Evolutionary conservation across 208 protist species (phyloP), one percentile per base, ranked within the genome.

Genomic region (Zelonia costaricensis): DNA sequence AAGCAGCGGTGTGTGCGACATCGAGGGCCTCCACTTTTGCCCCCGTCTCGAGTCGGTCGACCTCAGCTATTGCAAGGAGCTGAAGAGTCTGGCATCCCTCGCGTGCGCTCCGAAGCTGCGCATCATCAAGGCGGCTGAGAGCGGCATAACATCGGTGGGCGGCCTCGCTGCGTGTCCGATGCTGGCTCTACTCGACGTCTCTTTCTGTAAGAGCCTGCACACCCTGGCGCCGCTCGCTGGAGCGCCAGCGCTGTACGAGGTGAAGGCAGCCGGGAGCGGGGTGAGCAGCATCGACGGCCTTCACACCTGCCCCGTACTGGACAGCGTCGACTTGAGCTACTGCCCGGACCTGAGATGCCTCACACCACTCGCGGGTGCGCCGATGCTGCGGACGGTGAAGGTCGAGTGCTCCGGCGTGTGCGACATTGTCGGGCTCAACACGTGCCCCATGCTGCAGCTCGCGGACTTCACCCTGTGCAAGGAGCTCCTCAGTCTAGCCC

Each of bases 261-360:
- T 62, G 30, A 53, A 36, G n/a, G 43, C 57, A 30, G 9, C 28
- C 31, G 23, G n/a, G 15, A 55, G 31, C 9, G 16, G 60, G 1
- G 40, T 65, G 9, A 10, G 23, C 22, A 33, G 45, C 15, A 23
- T 65, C 30, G 46, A 28, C 8, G 36, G 48, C 3, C 48, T 65
- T 39, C 28, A 35, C n/a, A 23, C 1, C 12, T 65, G 60, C 13
- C 39, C 27, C 4, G 35, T 31, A 15, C 53, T 60, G 20, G 36
- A 48, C 25, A 40, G 31, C 16, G 53, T 69, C 3, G 53, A 61
- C 35, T 25, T 62, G 22, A 46, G n/a, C n/a, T n/a, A n/a, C n/a
- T n/a, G n/a, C n/a, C n/a, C n/a, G n/a, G n/a, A n/a, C n/a, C n/a
- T n/a, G n/a, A n/a, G n/a, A n/a, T n/a, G n/a, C n/a, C n/a, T n/a